Evolutionary conservation across 495 filamentous ascomycete genomes (phyloP).

Genomic region (Pyrenopolyporus hunteri): DNA sequence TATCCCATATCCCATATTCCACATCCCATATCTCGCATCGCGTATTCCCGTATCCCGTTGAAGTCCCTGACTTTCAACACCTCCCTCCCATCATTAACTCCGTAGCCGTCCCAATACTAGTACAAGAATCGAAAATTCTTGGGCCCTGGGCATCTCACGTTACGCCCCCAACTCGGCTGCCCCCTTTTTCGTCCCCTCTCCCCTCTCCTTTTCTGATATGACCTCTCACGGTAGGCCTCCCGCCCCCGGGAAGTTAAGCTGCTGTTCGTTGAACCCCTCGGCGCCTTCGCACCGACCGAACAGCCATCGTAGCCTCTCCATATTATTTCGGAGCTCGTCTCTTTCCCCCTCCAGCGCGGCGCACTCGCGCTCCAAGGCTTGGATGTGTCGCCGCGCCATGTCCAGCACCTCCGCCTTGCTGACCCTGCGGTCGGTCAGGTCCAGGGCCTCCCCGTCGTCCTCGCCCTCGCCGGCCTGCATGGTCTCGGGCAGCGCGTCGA

Average conservation of each 20-base stretch:
- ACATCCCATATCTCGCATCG: not conserved
- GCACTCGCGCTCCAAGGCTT: slow-evolving; percentile 47
- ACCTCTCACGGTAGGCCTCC: slow-evolving; percentile 6
- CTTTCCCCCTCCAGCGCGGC: slow-evolving; percentile 45
- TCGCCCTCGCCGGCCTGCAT: slow-evolving; percentile 38
- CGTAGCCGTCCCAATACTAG: slow-evolving; percentile 17
- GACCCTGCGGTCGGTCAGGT: slow-evolving; percentile 46
- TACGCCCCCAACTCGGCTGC: no score
- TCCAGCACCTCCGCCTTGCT: slow-evolving; percentile 57
- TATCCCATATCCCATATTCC: not conserved
- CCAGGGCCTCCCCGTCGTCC: slow-evolving; percentile 35
- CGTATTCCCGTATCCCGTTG: slow-evolving; percentile 2
- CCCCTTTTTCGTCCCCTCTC: slow-evolving; percentile 1
- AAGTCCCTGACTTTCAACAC: slow-evolving; percentile 20
- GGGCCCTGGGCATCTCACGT: no score
- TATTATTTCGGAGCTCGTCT: slow-evolving; percentile 41
- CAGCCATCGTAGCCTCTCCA: slow-evolving; percentile 43
- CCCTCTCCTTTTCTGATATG: not conserved
- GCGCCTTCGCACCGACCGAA: slow-evolving; percentile 38
- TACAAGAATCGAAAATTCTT: slow-evolving; percentile 25
- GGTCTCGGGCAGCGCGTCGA: slow-evolving; percentile 49
- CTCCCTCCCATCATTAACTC: slow-evolving; percentile 5
- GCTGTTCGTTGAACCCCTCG: slow-evolving; percentile 16
- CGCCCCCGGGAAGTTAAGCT: slow-evolving; percentile 18
- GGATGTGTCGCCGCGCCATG: slow-evolving; percentile 52